Percentiles rank a stretch among this genome's conserved stretches.
Conservation (phyloP, 2,329 filamentous ascomycete genomes). For the Xylaria polymorpha region DNA sequence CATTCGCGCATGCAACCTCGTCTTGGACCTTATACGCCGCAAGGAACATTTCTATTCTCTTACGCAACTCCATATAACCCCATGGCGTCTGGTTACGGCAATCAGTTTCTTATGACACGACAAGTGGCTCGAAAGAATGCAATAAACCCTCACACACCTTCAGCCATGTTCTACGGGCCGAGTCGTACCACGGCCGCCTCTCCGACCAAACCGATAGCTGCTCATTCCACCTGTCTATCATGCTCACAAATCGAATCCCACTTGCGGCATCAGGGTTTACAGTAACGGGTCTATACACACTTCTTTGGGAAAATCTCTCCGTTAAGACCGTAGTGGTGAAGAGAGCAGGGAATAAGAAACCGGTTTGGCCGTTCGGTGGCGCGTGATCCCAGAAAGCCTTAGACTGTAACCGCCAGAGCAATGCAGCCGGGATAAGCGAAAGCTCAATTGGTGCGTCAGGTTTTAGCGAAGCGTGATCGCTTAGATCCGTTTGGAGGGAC, state of each 20-base stretch:
- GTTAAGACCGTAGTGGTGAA: not conserved
- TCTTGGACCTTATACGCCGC: not conserved
- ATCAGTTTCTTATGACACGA: not conserved
- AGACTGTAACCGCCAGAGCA: conserved; percentile 20
- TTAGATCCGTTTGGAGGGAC: too few relatives aligned
- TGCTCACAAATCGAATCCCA: not conserved
- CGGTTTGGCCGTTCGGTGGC: not conserved
- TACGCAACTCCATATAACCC: not conserved
- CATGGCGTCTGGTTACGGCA: not conserved
- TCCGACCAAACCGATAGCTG: not conserved
- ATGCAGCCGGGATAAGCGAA: conserved; percentile 6
- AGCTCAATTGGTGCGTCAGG: not conserved
- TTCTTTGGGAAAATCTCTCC: not conserved
- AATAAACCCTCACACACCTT: not conserved
- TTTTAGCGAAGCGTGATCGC: not conserved
- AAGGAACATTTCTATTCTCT: not conserved
- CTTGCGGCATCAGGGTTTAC: not conserved
- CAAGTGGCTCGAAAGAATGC: not conserved
- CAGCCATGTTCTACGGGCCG: not conserved
- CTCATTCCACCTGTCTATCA: not conserved
- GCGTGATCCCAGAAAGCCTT: conserved; percentile 6
- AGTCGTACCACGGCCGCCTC: conserved; percentile 6
- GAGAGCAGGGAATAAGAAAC: conserved; percentile 1
- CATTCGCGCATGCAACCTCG: not conserved
- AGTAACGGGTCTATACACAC: not conserved